These are phyloP conservation scores for Tilletia indica DNA, from an alignment of 1,284 basidiomycete genomes.

Conservation along the genomic window DNA sequence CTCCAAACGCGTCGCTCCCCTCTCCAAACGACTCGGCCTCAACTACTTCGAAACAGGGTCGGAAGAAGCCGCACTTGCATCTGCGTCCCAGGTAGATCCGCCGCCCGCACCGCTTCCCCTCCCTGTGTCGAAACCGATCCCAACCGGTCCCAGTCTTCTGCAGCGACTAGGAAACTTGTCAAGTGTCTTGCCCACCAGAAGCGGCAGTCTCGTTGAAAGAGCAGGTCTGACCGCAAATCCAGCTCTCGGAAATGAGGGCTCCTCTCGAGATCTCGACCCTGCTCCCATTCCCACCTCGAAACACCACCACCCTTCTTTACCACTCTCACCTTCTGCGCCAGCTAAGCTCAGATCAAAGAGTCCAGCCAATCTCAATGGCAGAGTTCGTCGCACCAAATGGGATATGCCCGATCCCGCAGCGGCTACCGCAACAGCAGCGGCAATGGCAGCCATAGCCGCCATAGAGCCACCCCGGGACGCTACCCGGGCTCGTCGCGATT, in stretches of 20 bases:
- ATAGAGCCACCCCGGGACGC: too few species aligned
- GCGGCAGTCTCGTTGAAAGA: neutral
- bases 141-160: neutral
- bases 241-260: neutral
- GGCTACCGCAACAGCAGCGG: too few species aligned
- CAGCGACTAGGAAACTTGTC: neutral
- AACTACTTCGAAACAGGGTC: too few species aligned
- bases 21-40: neutral
- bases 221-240: neutral
- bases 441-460: too few species aligned
- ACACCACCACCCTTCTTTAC: neutral
- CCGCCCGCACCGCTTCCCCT: neutral
- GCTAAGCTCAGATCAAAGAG: neutral
- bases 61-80: too few species aligned
- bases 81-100: too few species aligned
- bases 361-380: neutral
- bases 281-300: neutral
- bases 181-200: neutral
- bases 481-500: too few species aligned
- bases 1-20: slow-evolving; percentile 1
- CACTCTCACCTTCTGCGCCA: neutral
- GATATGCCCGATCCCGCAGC: too few species aligned
- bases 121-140: neutral
- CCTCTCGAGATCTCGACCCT: neutral
- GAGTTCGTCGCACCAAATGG: neutral